Evolutionary conservation across 139 green algal species (phyloP), one percentile per base, ranked within the genome.

Genomic region (Chlorella vulgaris): DNA sequence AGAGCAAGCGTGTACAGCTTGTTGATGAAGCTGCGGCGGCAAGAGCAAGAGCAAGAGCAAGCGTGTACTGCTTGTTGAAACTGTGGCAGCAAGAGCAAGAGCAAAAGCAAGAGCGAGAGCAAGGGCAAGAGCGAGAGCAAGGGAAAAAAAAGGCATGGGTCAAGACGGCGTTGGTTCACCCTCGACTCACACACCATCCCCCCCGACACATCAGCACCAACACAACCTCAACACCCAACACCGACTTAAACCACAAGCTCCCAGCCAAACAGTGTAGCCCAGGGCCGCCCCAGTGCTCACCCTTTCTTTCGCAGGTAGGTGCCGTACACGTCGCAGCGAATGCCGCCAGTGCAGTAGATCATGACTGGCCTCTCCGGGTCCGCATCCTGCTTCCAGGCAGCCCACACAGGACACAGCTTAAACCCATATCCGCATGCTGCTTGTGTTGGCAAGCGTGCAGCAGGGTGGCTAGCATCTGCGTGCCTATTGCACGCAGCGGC

Each of bases 261-360:
- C n/a, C n/a, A n/a, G n/a, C n/a, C n/a, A n/a, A n/a, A n/a, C n/a
- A n/a, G n/a, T n/a, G n/a, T n/a, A n/a, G n/a, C n/a, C n/a, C n/a
- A n/a, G n/a, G n/a, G n/a, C n/a, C n/a, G n/a, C n/a, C n/a, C n/a
- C n/a, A n/a, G n/a, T n/a, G 0, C 76, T 50, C 77, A 93, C 40
- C 91, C 91, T 84, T 95, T 92, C 63, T 92, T 42, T 1, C 89
- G 88, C 38, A 99, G 90, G 70, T 97, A 90, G 2, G 97, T 93
- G 28, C 91, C 96, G 88, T 99, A 99, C 21, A 99, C 89, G 86
- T 99, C 97, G 88, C 97, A 99, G 55, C 97, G 95, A 81, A 99
- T 99, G 84, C 97, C 97, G 5, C 97, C 97, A n/a, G 97, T 99
- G 92, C 97, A 99, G 89, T 99, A 99, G 94, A 99, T 99, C 93